These are phyloP conservation scores for Vitis hybrid DNA, from an alignment of 177 flowering plant species.

Conservation along the genomic window DNA sequence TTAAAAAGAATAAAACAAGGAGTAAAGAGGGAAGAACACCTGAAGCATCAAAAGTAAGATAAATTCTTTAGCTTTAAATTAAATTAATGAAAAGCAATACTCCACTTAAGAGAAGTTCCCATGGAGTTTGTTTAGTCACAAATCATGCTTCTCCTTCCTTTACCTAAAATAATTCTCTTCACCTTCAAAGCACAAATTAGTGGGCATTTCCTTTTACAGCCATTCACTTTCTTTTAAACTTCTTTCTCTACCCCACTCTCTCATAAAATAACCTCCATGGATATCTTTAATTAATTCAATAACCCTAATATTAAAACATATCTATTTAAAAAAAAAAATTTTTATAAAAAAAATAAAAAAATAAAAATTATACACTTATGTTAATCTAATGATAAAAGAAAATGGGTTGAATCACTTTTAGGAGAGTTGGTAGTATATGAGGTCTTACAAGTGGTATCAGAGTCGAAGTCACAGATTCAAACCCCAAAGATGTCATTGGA, in stretches of 20 bases:
- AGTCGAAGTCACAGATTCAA: rapidly evolving
- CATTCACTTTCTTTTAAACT: conserved; percentile 21
- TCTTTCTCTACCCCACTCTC: conserved; percentile 12
- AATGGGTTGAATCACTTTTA: too few species aligned
- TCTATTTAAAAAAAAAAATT: too few species aligned
- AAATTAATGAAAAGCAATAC: conserved; percentile 31
- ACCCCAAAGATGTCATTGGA: too few species aligned
- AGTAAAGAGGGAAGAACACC: conserved; percentile 15
- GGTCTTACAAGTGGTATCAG: too few species aligned
- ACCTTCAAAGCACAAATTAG: conserved; percentile 20
- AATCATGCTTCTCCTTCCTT: conserved; percentile 27
- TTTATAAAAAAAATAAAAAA: too few species aligned
- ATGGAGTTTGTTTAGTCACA: conserved; percentile 39
- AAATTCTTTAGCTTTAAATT: conserved; percentile 27
- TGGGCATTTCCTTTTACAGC: conserved; percentile 51
- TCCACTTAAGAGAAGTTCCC: conserved; percentile 45
- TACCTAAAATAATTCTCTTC: conserved; percentile 19
- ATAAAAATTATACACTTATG: neutral
- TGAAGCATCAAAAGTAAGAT: conserved; percentile 25
- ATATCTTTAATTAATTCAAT: too few species aligned
- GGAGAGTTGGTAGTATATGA: rapidly evolving
- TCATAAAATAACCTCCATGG: too few species aligned
- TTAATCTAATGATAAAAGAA: neutral
- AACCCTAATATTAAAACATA: too few species aligned
- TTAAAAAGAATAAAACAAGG: neutral